Evolutionary conservation across 176 grass and related monocot genomes (phyloP), one percentile per base, ranked within the genome.

Genomic region (Secale cereale): DNA sequence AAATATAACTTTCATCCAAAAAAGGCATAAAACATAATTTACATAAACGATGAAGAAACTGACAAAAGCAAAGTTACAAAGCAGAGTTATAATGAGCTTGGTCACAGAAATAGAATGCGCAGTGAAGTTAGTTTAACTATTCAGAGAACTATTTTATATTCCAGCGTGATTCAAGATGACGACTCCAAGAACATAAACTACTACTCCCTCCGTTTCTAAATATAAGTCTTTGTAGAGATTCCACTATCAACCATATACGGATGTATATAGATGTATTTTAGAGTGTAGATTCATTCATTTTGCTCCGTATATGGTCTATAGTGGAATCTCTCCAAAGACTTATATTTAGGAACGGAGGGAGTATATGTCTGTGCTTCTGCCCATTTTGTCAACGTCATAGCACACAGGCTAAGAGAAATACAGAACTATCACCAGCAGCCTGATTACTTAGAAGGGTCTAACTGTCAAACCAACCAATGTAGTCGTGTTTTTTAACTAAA

Each of bases 1-100:
- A 78, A 45, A 41, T 20, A 64, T 39, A 71, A 88, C 23, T 71
- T 80, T 82, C 5, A 52, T 23, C 73, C 27, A 28, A 30, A 32
- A 76, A 76, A 52, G 20, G 43, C 26, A 71, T 25, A 85, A 33
- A 71, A 15, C 30, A 72, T 26, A 71, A 82, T 54, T 77, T 78
- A 82, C 23, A 70, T 30, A 74, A 83, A 80, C 60, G 17, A 17
- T 68, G 45, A 33, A 30, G 80, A 81, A 61, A 32, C 50, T 70
- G 69, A 77, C 7, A 80, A 83, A 73, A 59, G 36, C 72, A 43
- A 83, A 80, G 16, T 14, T 78, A 79, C 5, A 30, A 11, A 23
- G 56, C 46, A 77, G 30, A 59, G 59, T 68, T 68, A 54, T 39
- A n/a, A 39, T 12, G 22, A 31, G n/a, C 33, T 77, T 70, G 10